Evolutionary conservation across 1,284 basidiomycete species (phyloP), one percentile per base, ranked within the genome.

Genomic region (Omphalotus olearius): DNA sequence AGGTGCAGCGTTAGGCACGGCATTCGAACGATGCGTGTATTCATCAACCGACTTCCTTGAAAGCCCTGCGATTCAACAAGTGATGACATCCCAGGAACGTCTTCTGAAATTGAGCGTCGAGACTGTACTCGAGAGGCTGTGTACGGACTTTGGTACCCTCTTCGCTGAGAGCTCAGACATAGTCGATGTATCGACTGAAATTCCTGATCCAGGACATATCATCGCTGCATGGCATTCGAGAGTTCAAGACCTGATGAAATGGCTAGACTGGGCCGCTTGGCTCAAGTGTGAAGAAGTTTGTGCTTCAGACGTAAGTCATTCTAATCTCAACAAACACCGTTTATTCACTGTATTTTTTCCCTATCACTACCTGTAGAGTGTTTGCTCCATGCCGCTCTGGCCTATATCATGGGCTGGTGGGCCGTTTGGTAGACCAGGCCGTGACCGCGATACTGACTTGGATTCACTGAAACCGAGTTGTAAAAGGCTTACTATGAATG

Each of bases 231-330:
- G 59, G 59, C 41, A 45, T 16, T 23, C 9, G 14, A 45, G 41
- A 10, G 45, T 59, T 1, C 20, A 54, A 14, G 45, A 44, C 10
- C 45, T 61, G 1, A 55, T 54, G 45, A 14, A 52, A 36, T 61
- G 58, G 58, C 50, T 61, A 6, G 59, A 59, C 39, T 61, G 60
- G 58, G 44, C 52, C 7, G 48, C 44, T 20, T 61, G 57, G 60
- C 17, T 61, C 28, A 51, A 56, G 47, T 61, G 60, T 35, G 53
- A 58, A 14, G 56, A 58, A 6, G 54, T 60, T 1, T 61, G 60
- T 20, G 52, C 50, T n/a, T 45, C 52, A 39, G 60, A 60, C 52
- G 59, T 60, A 49, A 14, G 52, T 51, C 17, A 5, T 44, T 18
- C 44, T 39, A 3, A 23, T 36, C 13, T 28, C 7, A 16, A 25